Evolutionary conservation across 2,329 filamentous ascomycete species (phyloP).

Genomic region (Colletotrichum graminicola): DNA sequence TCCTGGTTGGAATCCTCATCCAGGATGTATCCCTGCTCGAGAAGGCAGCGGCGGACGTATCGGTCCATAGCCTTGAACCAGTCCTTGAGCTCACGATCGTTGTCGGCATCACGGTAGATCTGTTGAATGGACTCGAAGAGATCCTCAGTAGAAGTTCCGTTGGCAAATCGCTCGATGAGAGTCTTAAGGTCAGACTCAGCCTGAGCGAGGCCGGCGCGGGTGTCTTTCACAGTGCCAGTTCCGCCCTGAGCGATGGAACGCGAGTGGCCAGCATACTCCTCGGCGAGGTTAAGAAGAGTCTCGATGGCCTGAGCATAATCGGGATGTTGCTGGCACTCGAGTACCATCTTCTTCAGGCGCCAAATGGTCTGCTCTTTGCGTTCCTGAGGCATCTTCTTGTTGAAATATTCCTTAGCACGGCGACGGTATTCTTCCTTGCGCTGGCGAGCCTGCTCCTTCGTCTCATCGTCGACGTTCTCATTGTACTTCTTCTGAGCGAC

Average conservation of each 20-base stretch:
- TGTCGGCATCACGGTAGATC: conserved; percentile 89
- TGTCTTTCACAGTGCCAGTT: conserved; percentile 77
- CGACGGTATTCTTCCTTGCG: conserved; percentile 59
- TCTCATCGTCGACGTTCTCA: conserved; percentile 75
- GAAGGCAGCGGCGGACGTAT: conserved; percentile 85
- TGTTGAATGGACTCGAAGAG: conserved; percentile 86
- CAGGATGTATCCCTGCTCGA: conserved; percentile 92
- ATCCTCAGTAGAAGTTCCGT: conserved; percentile 89
- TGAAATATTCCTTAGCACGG: conserved; percentile 78
- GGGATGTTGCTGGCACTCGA: conserved; percentile 94
- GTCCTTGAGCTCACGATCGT: conserved; percentile 84
- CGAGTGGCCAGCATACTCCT: conserved; percentile 84
- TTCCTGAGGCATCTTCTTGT: conserved; percentile 90
- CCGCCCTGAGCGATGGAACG: conserved; percentile 74
- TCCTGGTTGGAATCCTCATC: conserved; percentile 82
- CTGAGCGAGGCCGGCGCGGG: conserved; percentile 74
- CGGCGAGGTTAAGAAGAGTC: conserved; percentile 85
- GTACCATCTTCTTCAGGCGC: conserved; percentile 96
- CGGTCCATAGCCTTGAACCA: conserved; percentile 87
- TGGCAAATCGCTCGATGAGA: conserved; percentile 94
- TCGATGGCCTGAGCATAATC: conserved; percentile 95
- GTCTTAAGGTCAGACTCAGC: conserved; percentile 88
- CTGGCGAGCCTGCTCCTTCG: conserved; percentile 61
- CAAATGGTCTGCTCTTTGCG: conserved; percentile 92
- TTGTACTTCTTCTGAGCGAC: conserved; percentile 68